Evolutionary conservation across 2,329 filamentous ascomycete species (phyloP), one percentile per base, ranked within the genome.

Genomic region (Cryphonectria parasitica): DNA sequence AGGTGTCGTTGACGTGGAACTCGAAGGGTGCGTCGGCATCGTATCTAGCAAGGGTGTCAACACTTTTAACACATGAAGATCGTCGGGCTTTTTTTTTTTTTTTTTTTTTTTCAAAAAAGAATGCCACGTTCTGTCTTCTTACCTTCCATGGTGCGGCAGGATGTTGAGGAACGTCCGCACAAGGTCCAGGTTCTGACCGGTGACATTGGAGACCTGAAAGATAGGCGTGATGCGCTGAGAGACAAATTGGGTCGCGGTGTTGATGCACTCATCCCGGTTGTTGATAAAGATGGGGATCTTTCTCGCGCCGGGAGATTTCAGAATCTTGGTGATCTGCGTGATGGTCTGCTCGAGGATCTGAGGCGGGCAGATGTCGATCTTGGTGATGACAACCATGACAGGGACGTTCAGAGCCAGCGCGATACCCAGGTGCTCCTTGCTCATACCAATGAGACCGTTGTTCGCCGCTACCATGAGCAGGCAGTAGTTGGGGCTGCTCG

Each of bases 211-310:
- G 15, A 99, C 94, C 78, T 98, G 95, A 83, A 99, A 99, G 74
- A 99, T 92, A 17, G 96, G 96, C 78, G 95, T 98, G 78, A 99
- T 98, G 56, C 96, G 89, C 80, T 97, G 92, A 76, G 92, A 96
- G 75, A 98, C 93, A 77, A 99, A 98, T 79, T 98, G 96, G 0
- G 93, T 95, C 13, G 96, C 95, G 0, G 96, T 99, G 79, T 96
- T 95, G 77, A 99, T 91, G 76, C 94, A 97, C 75, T 97, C 93
- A 78, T 97, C 94, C 71, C 91, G 91, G 75, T 91, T 92, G 80
- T 95, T 96, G 82, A 99, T 95, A 78, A 98, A 97, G 56, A 98
- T 93, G 2, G 96, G 96, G 52, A 99, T 97, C 82, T 99, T 99
- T 54, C 93, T 88, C 3, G 96, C 96, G 3, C 94, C 96, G 0